phyloP scores from a whole-genome alignment of 495 filamentous ascomycete species.

The Aspergillus leporis region DNA sequence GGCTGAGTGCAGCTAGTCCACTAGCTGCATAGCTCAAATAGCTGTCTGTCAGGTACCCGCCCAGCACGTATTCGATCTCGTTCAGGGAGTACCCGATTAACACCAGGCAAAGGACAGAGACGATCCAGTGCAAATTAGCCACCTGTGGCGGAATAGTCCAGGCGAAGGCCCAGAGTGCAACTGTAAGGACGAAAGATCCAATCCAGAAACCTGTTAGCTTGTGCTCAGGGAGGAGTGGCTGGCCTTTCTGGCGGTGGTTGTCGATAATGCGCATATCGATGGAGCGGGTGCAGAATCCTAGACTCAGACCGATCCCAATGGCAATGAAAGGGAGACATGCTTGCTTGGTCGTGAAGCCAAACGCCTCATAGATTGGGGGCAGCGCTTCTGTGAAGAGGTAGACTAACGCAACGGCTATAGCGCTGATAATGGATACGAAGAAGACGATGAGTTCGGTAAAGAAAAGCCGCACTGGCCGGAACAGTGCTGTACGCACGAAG shows the following conservation, averaged over 20 bases:
- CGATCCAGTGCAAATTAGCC: conserved; percentile 38
- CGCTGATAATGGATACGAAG: conserved; percentile 44
- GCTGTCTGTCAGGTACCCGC: conserved; percentile 55
- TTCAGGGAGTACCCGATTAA: conserved; percentile 54
- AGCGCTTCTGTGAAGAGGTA: conserved; percentile 57
- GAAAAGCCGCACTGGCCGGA: conserved; percentile 45
- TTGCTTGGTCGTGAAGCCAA: conserved; percentile 40
- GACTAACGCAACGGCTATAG: conserved; percentile 49
- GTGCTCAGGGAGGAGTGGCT: conserved; percentile 46
- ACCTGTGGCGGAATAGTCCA: conserved; percentile 51
- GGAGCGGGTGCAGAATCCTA: conserved; percentile 47
- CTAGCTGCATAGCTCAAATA: conserved; percentile 56
- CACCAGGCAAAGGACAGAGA: conserved; percentile 43
- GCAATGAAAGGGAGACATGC: conserved; percentile 52
- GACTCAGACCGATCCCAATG: conserved; percentile 44
- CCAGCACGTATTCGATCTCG: conserved; percentile 51
- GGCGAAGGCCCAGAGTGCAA: conserved; percentile 51
- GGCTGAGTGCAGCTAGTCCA: conserved; percentile 50
- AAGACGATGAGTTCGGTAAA: conserved; percentile 53
- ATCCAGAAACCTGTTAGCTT: conserved; percentile 52
- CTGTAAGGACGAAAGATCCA: conserved; percentile 47
- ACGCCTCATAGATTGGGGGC: conserved; percentile 44
- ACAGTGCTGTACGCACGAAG: conserved; percentile 43
- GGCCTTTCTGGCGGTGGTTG: conserved; percentile 27
- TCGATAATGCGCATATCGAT: conserved; percentile 43